A percentile compares a stretch with the other conserved stretches of the same genome.
phyloP scores from a whole-genome alignment of 164 flowering plant genomes.

The Cinnamomum micranthum region DNA sequence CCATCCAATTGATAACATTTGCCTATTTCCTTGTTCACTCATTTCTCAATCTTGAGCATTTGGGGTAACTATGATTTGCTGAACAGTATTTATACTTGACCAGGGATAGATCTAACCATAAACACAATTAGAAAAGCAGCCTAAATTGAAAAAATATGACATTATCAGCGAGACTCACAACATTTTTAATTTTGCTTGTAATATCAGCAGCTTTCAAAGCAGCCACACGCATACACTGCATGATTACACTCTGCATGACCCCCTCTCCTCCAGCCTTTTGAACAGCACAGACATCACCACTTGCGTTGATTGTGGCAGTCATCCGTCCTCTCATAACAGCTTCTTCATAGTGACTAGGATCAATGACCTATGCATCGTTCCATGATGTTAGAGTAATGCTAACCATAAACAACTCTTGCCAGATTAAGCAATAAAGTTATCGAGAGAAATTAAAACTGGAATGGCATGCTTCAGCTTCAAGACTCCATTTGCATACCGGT shows the following conservation, averaged over 20 bases:
- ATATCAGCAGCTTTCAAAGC: slow-evolving; percentile 72
- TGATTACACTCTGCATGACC: slow-evolving; percentile 60
- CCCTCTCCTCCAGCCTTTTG: slow-evolving; percentile 71
- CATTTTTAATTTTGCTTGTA: slow-evolving; percentile 66
- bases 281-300: slow-evolving; percentile 79
- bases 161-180: slow-evolving; percentile 49
- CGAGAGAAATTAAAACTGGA: neutral
- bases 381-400: slow-evolving; percentile 9
- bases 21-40: neutral
- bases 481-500: slow-evolving; percentile 46
- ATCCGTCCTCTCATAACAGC: slow-evolving; percentile 87
- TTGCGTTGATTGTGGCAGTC: slow-evolving; percentile 79
- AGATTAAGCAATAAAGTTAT: neutral
- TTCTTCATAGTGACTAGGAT: slow-evolving; percentile 87
- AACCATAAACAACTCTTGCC: neutral
- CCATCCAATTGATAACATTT: no score
- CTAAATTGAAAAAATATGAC: neutral
- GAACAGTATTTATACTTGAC: neutral
- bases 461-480: neutral
- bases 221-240: slow-evolving; percentile 89
- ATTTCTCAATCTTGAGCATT: neutral
- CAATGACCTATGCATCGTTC: slow-evolving; percentile 49
- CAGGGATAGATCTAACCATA: neutral
- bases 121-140: no score
- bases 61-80: neutral